A percentile compares a stretch with the other conserved stretches of the same genome.
phyloP scores from a whole-genome alignment of 1,284 basidiomycete genomes.

The Ustanciosporium gigantosporum region DNA sequence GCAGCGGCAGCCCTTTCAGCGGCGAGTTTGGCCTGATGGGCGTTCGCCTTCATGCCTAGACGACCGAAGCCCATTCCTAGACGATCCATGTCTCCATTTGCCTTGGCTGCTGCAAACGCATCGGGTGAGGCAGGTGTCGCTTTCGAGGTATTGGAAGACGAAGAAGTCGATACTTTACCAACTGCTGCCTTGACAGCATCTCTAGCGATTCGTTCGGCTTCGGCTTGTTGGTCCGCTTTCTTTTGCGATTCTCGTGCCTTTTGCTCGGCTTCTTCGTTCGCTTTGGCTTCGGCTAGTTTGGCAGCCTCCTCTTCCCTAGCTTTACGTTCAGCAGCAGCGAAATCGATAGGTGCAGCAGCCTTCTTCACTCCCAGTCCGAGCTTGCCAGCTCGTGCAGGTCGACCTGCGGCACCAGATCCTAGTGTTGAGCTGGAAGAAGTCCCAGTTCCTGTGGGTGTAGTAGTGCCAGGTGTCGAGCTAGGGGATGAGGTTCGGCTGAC shows the following conservation, averaged over 20 bases:
- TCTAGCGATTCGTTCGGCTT: constrained; percentile 44
- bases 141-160: constrained; percentile 5
- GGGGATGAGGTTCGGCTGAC: constrained; percentile 42
- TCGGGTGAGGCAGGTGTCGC: constrained; percentile 8
- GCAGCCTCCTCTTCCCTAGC: constrained; percentile 53
- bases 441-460: constrained; percentile 32
- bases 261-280: constrained; percentile 39
- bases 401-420: constrained; percentile 13
- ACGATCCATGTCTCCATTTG: constrained; percentile 68
- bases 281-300: constrained; percentile 24
- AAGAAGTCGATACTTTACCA: constrained; percentile 15
- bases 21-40: constrained; percentile 39
- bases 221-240: constrained; percentile 36
- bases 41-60: constrained; percentile 67
- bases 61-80: constrained; percentile 79
- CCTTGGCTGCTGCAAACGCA: constrained; percentile 60
- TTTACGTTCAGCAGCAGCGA: constrained; percentile 57
- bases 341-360: constrained; percentile 49
- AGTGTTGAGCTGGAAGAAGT: constrained; percentile 24
- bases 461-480: constrained; percentile 35
- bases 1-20: constrained; percentile 37
- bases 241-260: constrained; percentile 31
- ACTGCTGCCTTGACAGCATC: constrained; percentile 44
- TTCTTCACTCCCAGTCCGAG: constrained; percentile 55
- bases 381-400: constrained; percentile 45